phyloP scores from a whole-genome alignment of 441 rosid species.

The Gossypium lobatum region DNA sequence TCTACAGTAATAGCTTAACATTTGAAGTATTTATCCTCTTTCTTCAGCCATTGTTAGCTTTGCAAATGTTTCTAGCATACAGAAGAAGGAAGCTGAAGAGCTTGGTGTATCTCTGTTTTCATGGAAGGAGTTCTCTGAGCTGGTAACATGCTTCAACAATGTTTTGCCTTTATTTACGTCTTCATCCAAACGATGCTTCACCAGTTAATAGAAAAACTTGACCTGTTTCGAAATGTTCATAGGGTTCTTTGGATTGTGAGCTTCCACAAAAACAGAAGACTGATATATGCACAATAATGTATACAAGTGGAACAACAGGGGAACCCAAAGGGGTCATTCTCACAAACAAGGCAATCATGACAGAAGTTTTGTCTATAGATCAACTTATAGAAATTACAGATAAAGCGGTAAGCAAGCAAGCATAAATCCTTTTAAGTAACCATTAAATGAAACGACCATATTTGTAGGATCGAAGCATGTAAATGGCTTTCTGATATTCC shows the following conservation, averaged over 20 bases:
- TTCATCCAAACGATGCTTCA: background rate
- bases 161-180: background rate
- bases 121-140: constrained; percentile 60
- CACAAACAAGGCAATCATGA: constrained; percentile 53
- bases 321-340: constrained; percentile 92
- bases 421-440: background rate
- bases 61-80: constrained; percentile 41
- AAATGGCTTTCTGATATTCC: background rate
- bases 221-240: background rate
- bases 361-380: constrained; percentile 71
- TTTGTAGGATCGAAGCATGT: background rate
- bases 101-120: constrained; percentile 64
- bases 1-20: background rate
- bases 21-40: background rate
- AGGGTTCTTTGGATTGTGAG: constrained; percentile 60
- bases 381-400: constrained; percentile 53
- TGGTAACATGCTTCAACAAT: constrained; percentile 34
- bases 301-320: constrained; percentile 93
- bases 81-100: constrained; percentile 68
- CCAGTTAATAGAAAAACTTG: background rate
- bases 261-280: constrained; percentile 61
- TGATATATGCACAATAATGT: constrained; percentile 82
- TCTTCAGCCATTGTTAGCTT: constrained; percentile 76
- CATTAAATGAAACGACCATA: background rate
- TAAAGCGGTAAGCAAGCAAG: constrained; percentile 39